Conservation (phyloP, 164 flowering plant species). For the Annona squamosa region DNA sequence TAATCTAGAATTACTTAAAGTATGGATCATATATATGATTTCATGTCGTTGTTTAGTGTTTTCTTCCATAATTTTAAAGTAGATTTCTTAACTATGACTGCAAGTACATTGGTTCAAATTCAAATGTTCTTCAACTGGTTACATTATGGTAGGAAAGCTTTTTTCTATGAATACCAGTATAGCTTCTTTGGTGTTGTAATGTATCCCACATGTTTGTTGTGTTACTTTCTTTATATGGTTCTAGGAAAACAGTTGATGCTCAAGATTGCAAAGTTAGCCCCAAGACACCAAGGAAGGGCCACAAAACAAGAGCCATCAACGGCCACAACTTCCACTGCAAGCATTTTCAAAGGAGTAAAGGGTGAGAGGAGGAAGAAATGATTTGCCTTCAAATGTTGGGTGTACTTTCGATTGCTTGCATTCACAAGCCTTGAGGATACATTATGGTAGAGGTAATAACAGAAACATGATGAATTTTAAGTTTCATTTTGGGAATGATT, state of each 20-base stretch:
- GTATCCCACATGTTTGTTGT: not conserved
- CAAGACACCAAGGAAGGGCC: slow-evolving; percentile 72
- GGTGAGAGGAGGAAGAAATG: slow-evolving; percentile 67
- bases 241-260: slow-evolving; percentile 85
- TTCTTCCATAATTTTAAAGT: not conserved
- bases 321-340: slow-evolving; percentile 42
- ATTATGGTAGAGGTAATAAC: no score
- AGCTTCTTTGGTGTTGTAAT: not conserved
- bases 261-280: slow-evolving; percentile 77
- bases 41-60: not conserved
- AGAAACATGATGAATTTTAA: no score
- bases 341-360: slow-evolving; percentile 59
- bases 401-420: no score
- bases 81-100: not conserved
- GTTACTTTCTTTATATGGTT: slow-evolving; percentile 9
- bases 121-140: not conserved
- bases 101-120: not conserved
- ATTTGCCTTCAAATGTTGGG: slow-evolving; percentile 1
- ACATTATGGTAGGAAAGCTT: not conserved
- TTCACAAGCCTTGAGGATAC: no score
- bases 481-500: no score
- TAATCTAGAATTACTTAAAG: slow-evolving; percentile 75
- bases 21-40: slow-evolving; percentile 28
- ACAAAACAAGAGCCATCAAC: slow-evolving; percentile 59
- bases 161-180: not conserved